Base-by-base conservation (phyloP, 2,329 filamentous ascomycete genomes). In the Allantophomopsis lycopodina region DNA sequence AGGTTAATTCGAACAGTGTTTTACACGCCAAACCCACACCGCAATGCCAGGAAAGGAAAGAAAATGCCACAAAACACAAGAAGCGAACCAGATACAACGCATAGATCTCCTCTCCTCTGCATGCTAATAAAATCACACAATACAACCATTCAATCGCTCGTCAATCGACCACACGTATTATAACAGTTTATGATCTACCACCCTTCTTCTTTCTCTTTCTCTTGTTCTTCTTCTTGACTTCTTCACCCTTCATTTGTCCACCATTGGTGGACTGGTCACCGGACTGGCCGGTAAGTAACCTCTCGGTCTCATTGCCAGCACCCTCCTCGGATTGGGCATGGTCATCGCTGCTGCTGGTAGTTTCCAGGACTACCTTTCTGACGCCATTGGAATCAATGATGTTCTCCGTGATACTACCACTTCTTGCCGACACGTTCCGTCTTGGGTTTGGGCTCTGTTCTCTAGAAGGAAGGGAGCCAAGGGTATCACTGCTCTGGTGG, bases 361-460 rank as follows among this genome's bases (percentile, higher is more conserved):
- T 77, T 52, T 85, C 79, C 18, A 89, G 64, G 1, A 89, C 73
- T 35, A 86, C 73, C 60, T 89, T 89, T 46, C 76, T 74, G 39
- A 87, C 70, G 2, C 83, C 83, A 40, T 79, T 76, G 2, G 79
- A 66, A 51, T 88, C 79, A 41, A 87, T 64, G n/a, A 83, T 65
- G 44, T 82, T 83, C 58, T 88, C 82, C 0, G 82, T 86, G 49
- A 88, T 85, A 54, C 79, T 84, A 20, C 83, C 83, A 48, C 78
- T 84, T 41, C 81, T 69, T 5, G 78, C 76, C 4, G 67, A 64
- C 7, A 69, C 65, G 28, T 62, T 62, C 37, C 59, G 59, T 14
- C 55, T 50, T 32, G 60, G 60, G 20, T 46, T 59, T 50, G 47
- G 54, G 40, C 49, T 55, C 41, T 47, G 47, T n/a, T 46, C 49